These are phyloP conservation scores for Coprinopsis sp. DNA, from an alignment of 768 basidiomycete species.

Conservation along the genomic window DNA sequence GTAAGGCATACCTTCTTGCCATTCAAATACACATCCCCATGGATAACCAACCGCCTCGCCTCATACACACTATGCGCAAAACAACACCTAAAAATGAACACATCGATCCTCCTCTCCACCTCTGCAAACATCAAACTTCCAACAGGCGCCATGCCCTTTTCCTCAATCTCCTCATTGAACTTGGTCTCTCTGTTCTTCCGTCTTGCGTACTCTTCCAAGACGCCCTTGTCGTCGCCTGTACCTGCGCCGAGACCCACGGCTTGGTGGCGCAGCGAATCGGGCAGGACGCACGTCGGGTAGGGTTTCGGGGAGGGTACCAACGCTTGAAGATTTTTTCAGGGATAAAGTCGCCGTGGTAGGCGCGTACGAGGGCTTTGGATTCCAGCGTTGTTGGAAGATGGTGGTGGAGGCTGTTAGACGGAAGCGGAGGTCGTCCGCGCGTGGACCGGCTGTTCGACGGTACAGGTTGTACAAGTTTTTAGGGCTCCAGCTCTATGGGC, in stretches of 20 bases:
- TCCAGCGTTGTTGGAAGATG: slow-evolving; percentile 91
- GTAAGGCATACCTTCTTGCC: slow-evolving; percentile 71
- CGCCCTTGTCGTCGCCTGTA: slow-evolving; percentile 38
- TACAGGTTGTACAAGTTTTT: slow-evolving; percentile 89
- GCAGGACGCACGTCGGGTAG: slow-evolving; percentile 82
- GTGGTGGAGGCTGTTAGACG: slow-evolving; percentile 46
- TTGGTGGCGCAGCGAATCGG: slow-evolving; percentile 30
- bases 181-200: slow-evolving; percentile 48
- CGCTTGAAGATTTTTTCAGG: slow-evolving; percentile 90
- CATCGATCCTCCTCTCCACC: slow-evolving; percentile 92
- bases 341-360: slow-evolving; percentile 94
- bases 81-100: slow-evolving; percentile 85
- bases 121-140: slow-evolving; percentile 94
- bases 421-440: slow-evolving; percentile 53
- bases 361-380: slow-evolving; percentile 82
- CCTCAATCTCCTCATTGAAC: slow-evolving; percentile 47
- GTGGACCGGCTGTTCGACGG: slow-evolving; percentile 58
- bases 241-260: too few species aligned
- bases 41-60: slow-evolving; percentile 80
- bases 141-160: slow-evolving; percentile 76
- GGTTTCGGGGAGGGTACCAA: slow-evolving; percentile 85
- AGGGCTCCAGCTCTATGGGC: slow-evolving; percentile 75
- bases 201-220: slow-evolving; percentile 55
- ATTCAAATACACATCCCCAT: slow-evolving; percentile 84
- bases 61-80: slow-evolving; percentile 87